These are phyloP conservation scores for Murraya koenigii DNA, from an alignment of 345 rosid species.

Conservation along the genomic window DNA sequence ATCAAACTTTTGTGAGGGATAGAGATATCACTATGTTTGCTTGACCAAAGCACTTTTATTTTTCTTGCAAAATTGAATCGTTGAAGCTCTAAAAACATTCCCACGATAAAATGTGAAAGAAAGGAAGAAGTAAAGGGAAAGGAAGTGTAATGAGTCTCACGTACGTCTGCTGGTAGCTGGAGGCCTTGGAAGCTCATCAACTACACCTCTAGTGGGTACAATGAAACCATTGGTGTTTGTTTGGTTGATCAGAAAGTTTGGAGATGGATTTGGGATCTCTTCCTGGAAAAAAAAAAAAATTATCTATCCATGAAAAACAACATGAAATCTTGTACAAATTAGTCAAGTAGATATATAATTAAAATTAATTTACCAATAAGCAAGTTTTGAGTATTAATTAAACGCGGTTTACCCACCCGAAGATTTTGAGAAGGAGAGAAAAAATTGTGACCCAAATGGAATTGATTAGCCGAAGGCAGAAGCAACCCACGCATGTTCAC, in stretches of 20 bases:
- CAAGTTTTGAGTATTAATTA: too few species aligned
- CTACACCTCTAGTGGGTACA: conserved; percentile 27
- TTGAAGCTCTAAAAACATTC: too few species aligned
- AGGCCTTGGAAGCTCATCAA: conserved; percentile 47
- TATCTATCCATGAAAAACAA: neutral
- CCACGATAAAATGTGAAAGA: neutral
- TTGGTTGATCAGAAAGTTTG: conserved; percentile 35
- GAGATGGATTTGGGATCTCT: conserved; percentile 40
- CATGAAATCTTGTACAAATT: neutral
- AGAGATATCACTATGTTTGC: too few species aligned
- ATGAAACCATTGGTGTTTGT: conserved; percentile 27
- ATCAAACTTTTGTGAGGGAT: neutral
- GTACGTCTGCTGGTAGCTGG: conserved; percentile 51
- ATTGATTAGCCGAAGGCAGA: conserved; percentile 77
- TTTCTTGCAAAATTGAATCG: too few species aligned
- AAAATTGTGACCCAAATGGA: conserved; percentile 71
- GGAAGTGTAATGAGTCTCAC: conserved; percentile 24
- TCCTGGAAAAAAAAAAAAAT: conserved; percentile 27
- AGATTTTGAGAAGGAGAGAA: conserved; percentile 65
- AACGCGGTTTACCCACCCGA: conserved; percentile 32
- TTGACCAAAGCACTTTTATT: conserved; percentile 4
- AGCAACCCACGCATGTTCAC: conserved; percentile 70
- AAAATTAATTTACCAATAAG: too few species aligned
- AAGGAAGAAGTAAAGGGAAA: neutral
- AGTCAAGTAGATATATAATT: too few species aligned